These are phyloP conservation scores for Tylopilus sp. DNA, from an alignment of 1,284 basidiomycete genomes.

Conservation along the genomic window DNA sequence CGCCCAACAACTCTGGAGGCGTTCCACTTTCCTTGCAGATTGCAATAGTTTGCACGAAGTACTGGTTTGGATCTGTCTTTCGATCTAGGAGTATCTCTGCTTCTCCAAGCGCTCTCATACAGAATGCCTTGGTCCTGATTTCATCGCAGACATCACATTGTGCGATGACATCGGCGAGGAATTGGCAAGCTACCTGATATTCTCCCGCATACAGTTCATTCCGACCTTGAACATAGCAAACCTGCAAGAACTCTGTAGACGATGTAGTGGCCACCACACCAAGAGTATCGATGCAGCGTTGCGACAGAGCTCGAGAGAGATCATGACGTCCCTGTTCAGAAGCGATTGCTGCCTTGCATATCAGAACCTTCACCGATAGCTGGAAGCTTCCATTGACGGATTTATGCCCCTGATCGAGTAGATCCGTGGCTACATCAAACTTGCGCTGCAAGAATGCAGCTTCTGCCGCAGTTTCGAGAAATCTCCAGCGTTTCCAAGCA, in stretches of 20 bases:
- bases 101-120: not conserved
- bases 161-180: not conserved
- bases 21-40: not conserved
- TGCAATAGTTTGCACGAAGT: not conserved
- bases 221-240: not conserved
- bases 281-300: not conserved
- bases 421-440: not conserved
- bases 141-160: not conserved
- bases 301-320: not conserved
- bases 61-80: not conserved
- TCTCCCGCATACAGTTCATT: not conserved
- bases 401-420: not conserved
- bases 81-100: not conserved
- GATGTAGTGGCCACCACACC: not conserved
- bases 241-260: not conserved
- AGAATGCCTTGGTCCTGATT: not conserved
- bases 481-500: not conserved
- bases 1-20: not conserved
- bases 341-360: not conserved
- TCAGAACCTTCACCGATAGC: not conserved
- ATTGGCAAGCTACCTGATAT: not conserved
- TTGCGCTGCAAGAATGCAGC: not conserved
- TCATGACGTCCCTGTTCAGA: not conserved
- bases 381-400: not conserved
- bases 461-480: not conserved